Evolutionary conservation across 495 filamentous ascomycete species (phyloP).

Genomic region (Bombardia bombarda): DNA sequence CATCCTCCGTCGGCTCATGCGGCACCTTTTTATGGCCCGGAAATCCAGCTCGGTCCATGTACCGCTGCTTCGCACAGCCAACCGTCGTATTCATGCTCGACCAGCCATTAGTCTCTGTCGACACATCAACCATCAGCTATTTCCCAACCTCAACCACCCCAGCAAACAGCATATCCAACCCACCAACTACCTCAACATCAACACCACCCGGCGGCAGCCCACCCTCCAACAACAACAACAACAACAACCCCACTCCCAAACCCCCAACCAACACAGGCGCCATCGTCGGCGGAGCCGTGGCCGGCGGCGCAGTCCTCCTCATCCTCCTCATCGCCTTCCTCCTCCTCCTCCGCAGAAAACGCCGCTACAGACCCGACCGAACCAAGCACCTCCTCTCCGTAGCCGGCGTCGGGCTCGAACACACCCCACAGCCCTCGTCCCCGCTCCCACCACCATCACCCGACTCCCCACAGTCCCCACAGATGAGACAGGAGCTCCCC

Average conservation of each 20-base stretch:
- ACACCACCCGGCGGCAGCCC: neutral
- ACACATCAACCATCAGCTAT: constrained; percentile 13
- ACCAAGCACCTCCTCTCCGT: too few relatives aligned
- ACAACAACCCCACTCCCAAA: neutral
- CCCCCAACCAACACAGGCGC: constrained; percentile 15
- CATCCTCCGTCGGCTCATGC: too few relatives aligned
- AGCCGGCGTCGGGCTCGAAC: too few relatives aligned
- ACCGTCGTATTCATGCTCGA: constrained; percentile 22
- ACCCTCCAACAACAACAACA: neutral
- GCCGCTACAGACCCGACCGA: too few relatives aligned
- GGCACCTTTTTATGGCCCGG: constrained; percentile 31
- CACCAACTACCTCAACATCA: neutral
- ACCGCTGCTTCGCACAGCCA: constrained; percentile 19
- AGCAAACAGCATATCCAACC: neutral
- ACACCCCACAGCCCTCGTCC: too few relatives aligned
- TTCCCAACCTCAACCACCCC: constrained; percentile 5
- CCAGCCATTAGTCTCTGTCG: constrained; percentile 21
- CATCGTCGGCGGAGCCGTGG: constrained; percentile 24
- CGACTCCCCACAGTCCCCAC: too few relatives aligned
- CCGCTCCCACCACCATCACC: too few relatives aligned
- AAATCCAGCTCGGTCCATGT: constrained; percentile 23
- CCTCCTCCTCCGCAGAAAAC: too few relatives aligned
- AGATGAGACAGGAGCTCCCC: too few relatives aligned
- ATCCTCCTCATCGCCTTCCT: constrained; percentile 11
- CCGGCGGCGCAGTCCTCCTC: constrained; percentile 16